These are phyloP conservation scores for Aphanomyces cochlioides DNA, from an alignment of 352 stramenopile genomes.

Conservation along the genomic window DNA sequence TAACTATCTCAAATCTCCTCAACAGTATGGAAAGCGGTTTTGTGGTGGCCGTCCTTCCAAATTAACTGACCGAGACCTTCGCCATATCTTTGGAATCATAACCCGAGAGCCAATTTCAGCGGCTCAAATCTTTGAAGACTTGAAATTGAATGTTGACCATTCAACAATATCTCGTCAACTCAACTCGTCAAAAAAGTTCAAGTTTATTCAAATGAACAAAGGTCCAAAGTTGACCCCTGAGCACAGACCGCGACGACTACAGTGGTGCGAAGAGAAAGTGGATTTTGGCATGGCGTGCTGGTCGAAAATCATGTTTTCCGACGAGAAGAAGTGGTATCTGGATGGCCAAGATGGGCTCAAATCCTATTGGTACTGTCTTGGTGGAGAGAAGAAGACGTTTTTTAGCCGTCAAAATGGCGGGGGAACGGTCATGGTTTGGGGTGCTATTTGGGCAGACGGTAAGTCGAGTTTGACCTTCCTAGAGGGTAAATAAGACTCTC, in stretches of 20 bases:
- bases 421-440: conserved; percentile 6
- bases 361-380: conserved; percentile 24
- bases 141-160: no score
- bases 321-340: conserved; percentile 15
- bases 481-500: background rate
- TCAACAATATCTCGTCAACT: background rate
- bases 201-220: conserved; percentile 31
- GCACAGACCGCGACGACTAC: background rate
- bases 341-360: conserved; percentile 17
- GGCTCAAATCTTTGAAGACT: no score
- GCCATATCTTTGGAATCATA: no score
- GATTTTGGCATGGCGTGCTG: no score
- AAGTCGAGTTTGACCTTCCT: conserved; percentile 5
- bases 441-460: conserved; percentile 12
- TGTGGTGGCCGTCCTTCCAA: no score
- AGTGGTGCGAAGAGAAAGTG: no score
- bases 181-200: conserved; percentile 10
- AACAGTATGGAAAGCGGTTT: no score
- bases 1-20: no score
- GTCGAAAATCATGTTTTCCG: background rate
- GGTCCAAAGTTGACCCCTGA: conserved; percentile 23
- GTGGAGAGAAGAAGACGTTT: background rate
- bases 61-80: no score
- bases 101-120: no score
- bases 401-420: conserved; percentile 16